A percentile compares a stretch with the other conserved stretches of the same genome.
Evolutionary conservation across 768 basidiomycete species (phyloP).

Genomic region (Pleurotus tuber-regium): DNA sequence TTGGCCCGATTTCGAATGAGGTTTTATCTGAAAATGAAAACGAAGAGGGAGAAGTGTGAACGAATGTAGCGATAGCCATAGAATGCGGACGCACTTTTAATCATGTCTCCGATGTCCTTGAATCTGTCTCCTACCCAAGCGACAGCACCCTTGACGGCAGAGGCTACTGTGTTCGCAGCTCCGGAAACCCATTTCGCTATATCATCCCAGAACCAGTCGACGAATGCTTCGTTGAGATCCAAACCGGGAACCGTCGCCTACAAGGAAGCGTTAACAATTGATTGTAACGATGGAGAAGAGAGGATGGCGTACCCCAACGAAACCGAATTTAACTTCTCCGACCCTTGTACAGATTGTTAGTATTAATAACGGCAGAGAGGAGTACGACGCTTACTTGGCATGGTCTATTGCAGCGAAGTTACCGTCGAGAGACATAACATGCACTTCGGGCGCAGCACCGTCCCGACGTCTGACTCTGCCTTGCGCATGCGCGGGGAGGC

Average conservation of each 20-base stretch:
- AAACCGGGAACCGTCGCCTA: background rate
- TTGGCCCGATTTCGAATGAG: slow-evolving; percentile 9
- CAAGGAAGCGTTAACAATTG: background rate
- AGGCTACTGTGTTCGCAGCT: background rate
- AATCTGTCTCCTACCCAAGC: background rate
- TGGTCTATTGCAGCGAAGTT: slow-evolving; percentile 27
- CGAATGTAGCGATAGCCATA: slow-evolving; percentile 7
- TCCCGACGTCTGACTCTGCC: slow-evolving; percentile 22
- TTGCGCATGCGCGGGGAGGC: slow-evolving; percentile 24
- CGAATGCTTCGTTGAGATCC: background rate
- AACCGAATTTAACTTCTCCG: background rate
- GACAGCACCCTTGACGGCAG: background rate
- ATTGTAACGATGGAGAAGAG: background rate
- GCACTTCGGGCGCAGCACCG: slow-evolving; percentile 23
- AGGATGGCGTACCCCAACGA: background rate
- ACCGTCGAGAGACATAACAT: slow-evolving; percentile 30
- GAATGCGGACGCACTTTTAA: background rate
- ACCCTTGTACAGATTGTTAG: background rate
- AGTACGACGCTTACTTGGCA: slow-evolving; percentile 13
- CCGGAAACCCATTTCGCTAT: background rate
- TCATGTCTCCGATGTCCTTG: background rate
- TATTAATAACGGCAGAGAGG: no score
- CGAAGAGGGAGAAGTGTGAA: slow-evolving; percentile 16
- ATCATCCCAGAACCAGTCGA: background rate
- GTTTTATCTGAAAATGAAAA: slow-evolving; percentile 11